Evolutionary conservation across 495 filamentous ascomycete species (phyloP), one percentile per base, ranked within the genome.

Genomic region (Xeromyces bisporus): DNA sequence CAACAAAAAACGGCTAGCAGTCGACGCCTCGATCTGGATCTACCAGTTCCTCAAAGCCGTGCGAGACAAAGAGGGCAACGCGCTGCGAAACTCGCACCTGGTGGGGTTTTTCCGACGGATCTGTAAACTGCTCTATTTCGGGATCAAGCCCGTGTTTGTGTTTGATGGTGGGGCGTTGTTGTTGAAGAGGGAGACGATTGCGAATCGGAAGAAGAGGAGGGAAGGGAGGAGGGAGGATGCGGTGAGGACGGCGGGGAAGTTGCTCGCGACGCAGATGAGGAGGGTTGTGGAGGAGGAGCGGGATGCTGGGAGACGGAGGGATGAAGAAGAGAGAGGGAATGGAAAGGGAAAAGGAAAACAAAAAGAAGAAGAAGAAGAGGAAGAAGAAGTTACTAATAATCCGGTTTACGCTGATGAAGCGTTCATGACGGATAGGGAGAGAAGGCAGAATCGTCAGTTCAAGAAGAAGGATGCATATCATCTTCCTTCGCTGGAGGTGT

Each of bases 21-120:
- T 97, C 51, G 89, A 97, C 55, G 89, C 91, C 31, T 93, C 84
- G 2, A 97, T 96, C 46, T 97, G 89, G 89, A 94, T 97, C 36
- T 97, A 97, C 60, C 89, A 97, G 50, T 97, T 97, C 48, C 69
- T 97, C 38, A 97, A 97, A 58, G 89, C 89, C 11, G 91, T 97
- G 1, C 84, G 89, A 43, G 89, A 97, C 55, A 92, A 93, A 46
- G 89, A 97, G 57, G 89, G 89, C 23, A 93, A 97, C 46, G 91
- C 89, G 1, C 69, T 97, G 16, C 81, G 85, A 32, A 97, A 93
- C 54, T 81, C 77, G 11, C 89, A 97, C 42, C 66, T 97, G 35
- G 81, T 97, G 28, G 89, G 91, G 17, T 97, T 97, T 71, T 97
- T 94, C 60, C 79, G 87, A 20, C 73, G 89, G 21, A 93, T 97